Conservation (phyloP, 1,284 basidiomycete species). For the Tilletia walkeri region DNA sequence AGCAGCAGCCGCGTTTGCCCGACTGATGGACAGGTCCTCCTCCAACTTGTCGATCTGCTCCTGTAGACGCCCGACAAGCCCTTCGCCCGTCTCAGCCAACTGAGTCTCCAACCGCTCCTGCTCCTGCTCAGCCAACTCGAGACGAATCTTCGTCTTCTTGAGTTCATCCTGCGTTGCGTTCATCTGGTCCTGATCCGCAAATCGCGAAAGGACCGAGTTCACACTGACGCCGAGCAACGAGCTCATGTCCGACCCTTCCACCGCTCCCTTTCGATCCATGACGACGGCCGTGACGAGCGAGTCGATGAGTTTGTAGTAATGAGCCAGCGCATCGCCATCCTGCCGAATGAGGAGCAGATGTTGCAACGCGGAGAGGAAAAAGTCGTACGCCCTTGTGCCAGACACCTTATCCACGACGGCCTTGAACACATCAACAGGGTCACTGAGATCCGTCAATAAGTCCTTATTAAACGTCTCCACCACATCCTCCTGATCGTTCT, state of each 20-base stretch:
- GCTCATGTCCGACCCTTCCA: constrained; percentile 69
- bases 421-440: constrained; percentile 82
- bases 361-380: constrained; percentile 87
- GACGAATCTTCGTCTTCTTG: constrained; percentile 63
- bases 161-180: constrained; percentile 78
- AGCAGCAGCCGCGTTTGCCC: constrained; percentile 65
- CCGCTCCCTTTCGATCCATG: constrained; percentile 74
- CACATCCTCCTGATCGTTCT: constrained; percentile 76
- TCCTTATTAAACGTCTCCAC: constrained; percentile 74
- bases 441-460: constrained; percentile 73
- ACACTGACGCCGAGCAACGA: constrained; percentile 85
- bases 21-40: constrained; percentile 73
- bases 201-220: constrained; percentile 79
- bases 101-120: constrained; percentile 70
- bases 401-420: constrained; percentile 73
- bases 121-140: constrained; percentile 71
- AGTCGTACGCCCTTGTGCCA: constrained; percentile 75
- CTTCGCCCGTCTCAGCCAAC: constrained; percentile 74
- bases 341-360: constrained; percentile 86
- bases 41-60: constrained; percentile 71
- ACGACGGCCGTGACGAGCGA: constrained; percentile 89
- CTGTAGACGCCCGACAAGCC: constrained; percentile 79
- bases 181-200: constrained; percentile 84
- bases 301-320: constrained; percentile 91
- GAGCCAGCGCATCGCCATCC: constrained; percentile 70